Evolutionary conservation across 805 yeast species (phyloP).

Genomic region (Saturnispora halmiae): DNA sequence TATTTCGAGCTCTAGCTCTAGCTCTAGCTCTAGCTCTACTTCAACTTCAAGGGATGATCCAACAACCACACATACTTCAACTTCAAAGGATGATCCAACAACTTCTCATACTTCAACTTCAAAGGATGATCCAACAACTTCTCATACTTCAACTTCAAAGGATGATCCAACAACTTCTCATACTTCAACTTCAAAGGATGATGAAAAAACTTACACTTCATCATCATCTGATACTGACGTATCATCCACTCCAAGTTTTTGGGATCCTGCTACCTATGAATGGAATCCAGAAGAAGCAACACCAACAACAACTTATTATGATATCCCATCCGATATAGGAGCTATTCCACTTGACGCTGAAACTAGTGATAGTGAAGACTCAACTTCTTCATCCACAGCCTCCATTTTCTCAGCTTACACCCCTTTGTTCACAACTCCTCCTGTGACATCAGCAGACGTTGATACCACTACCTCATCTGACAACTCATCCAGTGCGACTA

Average conservation of each 20-base stretch:
- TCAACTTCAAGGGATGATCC: slow-evolving; percentile 1
- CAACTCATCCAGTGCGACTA: neutral
- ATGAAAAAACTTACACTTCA: neutral
- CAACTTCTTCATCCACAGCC: neutral
- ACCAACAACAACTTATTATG: neutral
- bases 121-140: neutral
- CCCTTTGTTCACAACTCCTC: neutral
- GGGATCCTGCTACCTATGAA: neutral
- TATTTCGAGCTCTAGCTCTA: neutral
- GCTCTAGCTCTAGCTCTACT: slow-evolving; percentile 3
- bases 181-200: neutral
- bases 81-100: neutral
- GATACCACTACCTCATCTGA: neutral
- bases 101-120: neutral
- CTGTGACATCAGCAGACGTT: neutral
- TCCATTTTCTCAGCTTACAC: too few species aligned
- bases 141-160: neutral
- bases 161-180: neutral
- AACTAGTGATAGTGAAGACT: neutral
- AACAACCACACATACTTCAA: slow-evolving; percentile 2
- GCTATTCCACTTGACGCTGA: too few species aligned
- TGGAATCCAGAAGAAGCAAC: slow-evolving; percentile 1
- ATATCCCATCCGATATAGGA: slow-evolving; percentile 8
- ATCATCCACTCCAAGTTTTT: neutral
- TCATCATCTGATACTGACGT: neutral